phyloP scores from a whole-genome alignment of 2,329 filamentous ascomycete species.

The Paracorniculantispora psalliotae region DNA sequence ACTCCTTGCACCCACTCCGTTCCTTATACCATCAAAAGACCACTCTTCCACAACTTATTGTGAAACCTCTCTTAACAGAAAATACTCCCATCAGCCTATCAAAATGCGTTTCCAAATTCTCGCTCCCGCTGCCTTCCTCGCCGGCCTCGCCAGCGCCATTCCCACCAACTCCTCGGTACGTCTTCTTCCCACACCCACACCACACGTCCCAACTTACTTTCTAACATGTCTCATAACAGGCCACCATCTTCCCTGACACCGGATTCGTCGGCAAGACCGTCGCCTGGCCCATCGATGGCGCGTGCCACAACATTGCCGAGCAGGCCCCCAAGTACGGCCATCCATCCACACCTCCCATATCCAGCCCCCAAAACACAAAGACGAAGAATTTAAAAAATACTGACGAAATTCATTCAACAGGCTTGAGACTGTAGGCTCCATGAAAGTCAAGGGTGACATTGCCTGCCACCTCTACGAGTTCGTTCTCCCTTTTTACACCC shows the following conservation, averaged over 20 bases:
- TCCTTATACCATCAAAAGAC: too few relatives aligned
- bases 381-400: too few relatives aligned
- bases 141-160: not conserved
- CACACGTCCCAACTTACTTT: too few relatives aligned
- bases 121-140: not conserved
- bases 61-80: too few relatives aligned
- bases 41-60: too few relatives aligned
- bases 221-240: too few relatives aligned
- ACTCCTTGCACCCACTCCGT: too few relatives aligned
- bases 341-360: not conserved
- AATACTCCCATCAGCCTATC: too few relatives aligned
- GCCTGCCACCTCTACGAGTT: not conserved
- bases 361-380: too few relatives aligned
- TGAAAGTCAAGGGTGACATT: not conserved
- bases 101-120: constrained; percentile 3
- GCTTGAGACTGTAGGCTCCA: not conserved
- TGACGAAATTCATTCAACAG: not conserved
- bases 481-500: not conserved
- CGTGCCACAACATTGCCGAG: not conserved
- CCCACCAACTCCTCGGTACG: not conserved
- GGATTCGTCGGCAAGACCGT: not conserved
- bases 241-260: not conserved
- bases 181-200: not conserved
- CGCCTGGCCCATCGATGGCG: not conserved
- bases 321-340: not conserved